phyloP scores from a whole-genome alignment of 805 yeast species.

The Kazachstania bromeliacearum region DNA sequence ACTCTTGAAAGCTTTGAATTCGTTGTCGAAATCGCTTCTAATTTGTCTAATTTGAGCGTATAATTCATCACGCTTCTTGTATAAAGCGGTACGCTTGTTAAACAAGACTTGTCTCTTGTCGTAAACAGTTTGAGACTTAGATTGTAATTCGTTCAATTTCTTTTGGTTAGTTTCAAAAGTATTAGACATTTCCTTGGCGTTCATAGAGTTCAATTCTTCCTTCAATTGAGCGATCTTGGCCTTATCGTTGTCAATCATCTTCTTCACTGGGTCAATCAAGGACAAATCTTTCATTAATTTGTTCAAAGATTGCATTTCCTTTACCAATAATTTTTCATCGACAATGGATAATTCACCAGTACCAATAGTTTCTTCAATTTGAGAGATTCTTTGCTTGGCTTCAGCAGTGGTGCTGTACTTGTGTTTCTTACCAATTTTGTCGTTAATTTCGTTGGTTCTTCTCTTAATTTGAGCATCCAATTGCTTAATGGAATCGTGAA shows the following conservation, averaged over 20 bases:
- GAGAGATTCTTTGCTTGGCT: conserved; percentile 53
- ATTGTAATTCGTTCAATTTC: conserved; percentile 57
- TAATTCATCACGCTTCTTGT: conserved; percentile 58
- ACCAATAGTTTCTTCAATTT: conserved; percentile 65
- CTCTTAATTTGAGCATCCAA: conserved; percentile 64
- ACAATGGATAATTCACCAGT: conserved; percentile 77
- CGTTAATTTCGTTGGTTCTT: conserved; percentile 64
- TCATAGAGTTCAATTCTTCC: conserved; percentile 44
- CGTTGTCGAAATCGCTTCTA: conserved; percentile 66
- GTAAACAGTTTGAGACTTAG: conserved; percentile 48
- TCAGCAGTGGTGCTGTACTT: conserved; percentile 59
- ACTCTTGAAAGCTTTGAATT: conserved; percentile 60
- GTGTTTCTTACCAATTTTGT: conserved; percentile 36
- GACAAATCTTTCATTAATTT: conserved; percentile 73
- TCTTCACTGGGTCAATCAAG: conserved; percentile 63
- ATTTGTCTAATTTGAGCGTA: conserved; percentile 58
- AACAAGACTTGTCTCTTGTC: conserved; percentile 57
- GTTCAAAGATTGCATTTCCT: conserved; percentile 77
- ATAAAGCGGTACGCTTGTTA: conserved; percentile 57
- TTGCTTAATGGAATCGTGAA: conserved; percentile 58
- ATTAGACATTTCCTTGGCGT: conserved; percentile 56
- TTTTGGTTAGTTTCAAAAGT: conserved; percentile 61
- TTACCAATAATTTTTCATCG: conserved; percentile 77
- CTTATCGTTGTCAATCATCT: conserved; percentile 70
- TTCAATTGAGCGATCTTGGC: conserved; percentile 67